Percentiles rank a stretch among this genome's conserved stretches.
These are phyloP conservation scores for Pseudodiploospora longispora DNA, from an alignment of 2,329 filamentous ascomycete genomes.

Conservation along the genomic window DNA sequence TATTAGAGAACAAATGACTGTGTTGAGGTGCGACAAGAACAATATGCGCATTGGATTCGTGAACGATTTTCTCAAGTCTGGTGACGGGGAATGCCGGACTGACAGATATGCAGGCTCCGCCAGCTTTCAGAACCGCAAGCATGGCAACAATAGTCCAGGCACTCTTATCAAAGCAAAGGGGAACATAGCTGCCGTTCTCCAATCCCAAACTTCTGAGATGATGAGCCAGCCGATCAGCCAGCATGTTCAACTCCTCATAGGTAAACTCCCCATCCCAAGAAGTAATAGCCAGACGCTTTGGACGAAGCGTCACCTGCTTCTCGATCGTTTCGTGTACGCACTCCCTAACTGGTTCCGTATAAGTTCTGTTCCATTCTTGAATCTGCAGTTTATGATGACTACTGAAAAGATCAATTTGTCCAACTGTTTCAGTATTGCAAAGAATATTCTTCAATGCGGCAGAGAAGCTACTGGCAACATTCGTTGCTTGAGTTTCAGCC, in stretches of 20 bases:
- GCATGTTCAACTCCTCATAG: constrained; percentile 13
- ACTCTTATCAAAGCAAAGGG: constrained; percentile 12
- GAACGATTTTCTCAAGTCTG: constrained; percentile 1
- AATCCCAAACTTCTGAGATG: constrained; percentile 13
- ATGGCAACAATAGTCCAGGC: constrained; percentile 10
- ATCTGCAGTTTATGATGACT: not conserved
- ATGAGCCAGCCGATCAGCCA: constrained; percentile 28
- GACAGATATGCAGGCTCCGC: constrained; percentile 9
- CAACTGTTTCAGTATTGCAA: not conserved
- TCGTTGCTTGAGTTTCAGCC: not conserved
- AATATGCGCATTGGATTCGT: constrained; percentile 1
- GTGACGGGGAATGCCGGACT: constrained; percentile 6
- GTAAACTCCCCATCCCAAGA: constrained; percentile 3
- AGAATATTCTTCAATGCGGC: not conserved
- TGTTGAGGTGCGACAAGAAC: not conserved
- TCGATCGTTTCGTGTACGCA: constrained; percentile 1
- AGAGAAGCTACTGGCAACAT: not conserved
- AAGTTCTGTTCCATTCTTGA: not conserved
- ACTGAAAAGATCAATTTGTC: not conserved
- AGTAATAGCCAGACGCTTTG: not conserved
- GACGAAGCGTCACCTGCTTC: not conserved
- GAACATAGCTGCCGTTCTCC: constrained; percentile 11
- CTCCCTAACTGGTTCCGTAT: not conserved
- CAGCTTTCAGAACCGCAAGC: constrained; percentile 7
- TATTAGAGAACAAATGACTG: constrained; percentile 6